Conservation (phyloP, 192 early-diverging fungal species). For the Coemansia sp. region DNA sequence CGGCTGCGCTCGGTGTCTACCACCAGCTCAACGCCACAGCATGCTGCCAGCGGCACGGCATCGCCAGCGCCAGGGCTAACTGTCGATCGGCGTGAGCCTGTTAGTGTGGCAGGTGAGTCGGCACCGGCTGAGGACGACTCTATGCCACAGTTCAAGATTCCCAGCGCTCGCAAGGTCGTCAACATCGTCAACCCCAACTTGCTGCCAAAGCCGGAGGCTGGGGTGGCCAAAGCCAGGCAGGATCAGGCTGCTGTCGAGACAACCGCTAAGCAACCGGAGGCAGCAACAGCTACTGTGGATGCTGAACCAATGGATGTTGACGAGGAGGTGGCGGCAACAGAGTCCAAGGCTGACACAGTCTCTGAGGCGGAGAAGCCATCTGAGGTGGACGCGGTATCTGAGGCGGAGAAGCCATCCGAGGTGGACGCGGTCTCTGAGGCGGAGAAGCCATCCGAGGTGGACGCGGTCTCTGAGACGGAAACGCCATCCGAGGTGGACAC, state of each 20-base stretch:
- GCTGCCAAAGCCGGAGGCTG: slow-evolving; percentile 7
- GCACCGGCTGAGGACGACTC: slow-evolving; percentile 24
- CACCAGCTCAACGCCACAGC: slow-evolving; percentile 39
- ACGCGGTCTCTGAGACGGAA: background rate
- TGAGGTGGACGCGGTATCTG: slow-evolving; percentile 11
- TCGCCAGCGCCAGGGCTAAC: slow-evolving; percentile 30
- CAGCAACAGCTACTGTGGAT: slow-evolving; percentile 1
- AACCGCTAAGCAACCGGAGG: slow-evolving; percentile 17
- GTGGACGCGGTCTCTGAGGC: slow-evolving; percentile 7
- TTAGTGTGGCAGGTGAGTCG: slow-evolving; percentile 14
- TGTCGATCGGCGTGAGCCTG: slow-evolving; percentile 24
- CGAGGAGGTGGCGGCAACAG: slow-evolving; percentile 7
- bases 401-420: slow-evolving; percentile 12
- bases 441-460: slow-evolving; percentile 14
- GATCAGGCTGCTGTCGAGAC: background rate
- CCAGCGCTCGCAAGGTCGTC: slow-evolving; percentile 37
- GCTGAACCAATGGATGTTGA: slow-evolving; percentile 26
- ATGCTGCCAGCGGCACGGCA: slow-evolving; percentile 38
- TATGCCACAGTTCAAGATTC: slow-evolving; percentile 50
- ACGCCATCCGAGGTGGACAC: slow-evolving; percentile 18
- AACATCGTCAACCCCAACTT: slow-evolving; percentile 53
- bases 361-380: slow-evolving; percentile 2
- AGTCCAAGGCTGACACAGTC: slow-evolving; percentile 9
- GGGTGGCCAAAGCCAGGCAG: slow-evolving; percentile 13
- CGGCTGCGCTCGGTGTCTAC: slow-evolving; percentile 39